phyloP scores from a whole-genome alignment of 2,329 filamentous ascomycete genomes.

The Byssothecium circinans region DNA sequence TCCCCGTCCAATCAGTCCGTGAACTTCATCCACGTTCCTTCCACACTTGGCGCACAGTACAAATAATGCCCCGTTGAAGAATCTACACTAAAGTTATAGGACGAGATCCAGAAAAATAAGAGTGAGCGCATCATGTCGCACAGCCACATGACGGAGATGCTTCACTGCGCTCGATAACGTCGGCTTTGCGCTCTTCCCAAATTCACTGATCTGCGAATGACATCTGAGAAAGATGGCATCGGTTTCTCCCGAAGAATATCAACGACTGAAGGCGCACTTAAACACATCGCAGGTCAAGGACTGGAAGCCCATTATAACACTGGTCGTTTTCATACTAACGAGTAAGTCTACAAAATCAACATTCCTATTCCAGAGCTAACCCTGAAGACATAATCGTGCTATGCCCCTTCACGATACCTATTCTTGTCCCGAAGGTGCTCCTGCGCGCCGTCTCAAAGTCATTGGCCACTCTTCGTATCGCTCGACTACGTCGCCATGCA shows the following conservation, averaged over 20 bases:
- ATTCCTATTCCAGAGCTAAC: constrained; percentile 1
- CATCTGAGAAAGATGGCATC: neutral
- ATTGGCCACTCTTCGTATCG: constrained; percentile 56
- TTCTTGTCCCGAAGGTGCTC: constrained; percentile 60
- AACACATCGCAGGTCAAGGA: constrained; percentile 60
- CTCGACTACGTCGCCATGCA: constrained; percentile 36
- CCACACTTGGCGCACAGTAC: no score
- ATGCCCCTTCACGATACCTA: constrained; percentile 67
- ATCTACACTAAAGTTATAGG: no score
- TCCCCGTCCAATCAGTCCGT: no score
- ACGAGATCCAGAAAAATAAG: no score
- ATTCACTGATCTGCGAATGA: no score
- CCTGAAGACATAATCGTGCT: constrained; percentile 67
- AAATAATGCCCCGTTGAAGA: no score
- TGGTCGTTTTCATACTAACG: constrained; percentile 68
- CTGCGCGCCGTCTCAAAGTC: constrained; percentile 50
- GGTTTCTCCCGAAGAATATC: neutral
- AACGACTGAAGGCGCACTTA: constrained; percentile 26
- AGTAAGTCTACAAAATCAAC: constrained; percentile 56
- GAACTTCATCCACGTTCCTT: no score
- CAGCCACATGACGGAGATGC: no score
- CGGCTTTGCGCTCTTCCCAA: no score
- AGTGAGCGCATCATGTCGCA: no score
- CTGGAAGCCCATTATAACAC: constrained; percentile 71
- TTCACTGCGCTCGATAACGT: no score